phyloP scores from a whole-genome alignment of 257 asterid genomes.

The Scutellaria galericulata region DNA sequence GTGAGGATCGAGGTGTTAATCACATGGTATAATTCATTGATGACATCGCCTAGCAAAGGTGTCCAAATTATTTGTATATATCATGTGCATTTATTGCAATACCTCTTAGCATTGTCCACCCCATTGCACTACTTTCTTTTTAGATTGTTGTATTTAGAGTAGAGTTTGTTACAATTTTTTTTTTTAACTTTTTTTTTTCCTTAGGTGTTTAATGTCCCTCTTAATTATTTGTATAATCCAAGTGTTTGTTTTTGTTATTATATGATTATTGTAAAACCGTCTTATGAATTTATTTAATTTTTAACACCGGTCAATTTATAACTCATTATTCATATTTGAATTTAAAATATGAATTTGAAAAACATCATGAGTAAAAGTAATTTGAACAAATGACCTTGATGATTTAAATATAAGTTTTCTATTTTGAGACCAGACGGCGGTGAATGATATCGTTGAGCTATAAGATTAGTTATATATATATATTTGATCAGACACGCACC shows the following conservation, averaged over 20 bases:
- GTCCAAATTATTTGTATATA: slow-evolving; percentile 28
- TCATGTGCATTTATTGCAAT: slow-evolving; percentile 49
- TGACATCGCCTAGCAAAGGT: slow-evolving; percentile 30
- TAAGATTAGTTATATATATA: too few relatives aligned
- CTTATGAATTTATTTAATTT: neutral
- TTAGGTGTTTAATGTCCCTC: neutral
- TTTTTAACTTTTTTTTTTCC: neutral
- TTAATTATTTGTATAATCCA: too few relatives aligned
- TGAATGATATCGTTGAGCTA: too few relatives aligned
- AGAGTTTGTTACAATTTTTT: neutral
- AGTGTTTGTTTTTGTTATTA: neutral
- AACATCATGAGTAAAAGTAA: too few relatives aligned
- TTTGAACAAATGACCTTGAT: too few relatives aligned
- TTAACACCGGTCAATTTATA: too few relatives aligned
- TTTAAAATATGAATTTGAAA: too few relatives aligned
- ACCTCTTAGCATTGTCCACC: slow-evolving; percentile 31
- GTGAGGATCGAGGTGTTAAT: slow-evolving; percentile 44
- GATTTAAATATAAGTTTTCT: too few relatives aligned
- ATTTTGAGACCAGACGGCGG: too few relatives aligned
- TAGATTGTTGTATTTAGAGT: slow-evolving; percentile 20
- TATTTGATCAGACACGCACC: too few relatives aligned
- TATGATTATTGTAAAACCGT: too few relatives aligned
- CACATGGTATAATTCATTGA: slow-evolving; percentile 54
- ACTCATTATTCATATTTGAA: too few relatives aligned
- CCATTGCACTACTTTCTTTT: slow-evolving; percentile 31